Conservation (phyloP, 2,329 filamentous ascomycete species). For the Colletotrichum noveboracense region DNA sequence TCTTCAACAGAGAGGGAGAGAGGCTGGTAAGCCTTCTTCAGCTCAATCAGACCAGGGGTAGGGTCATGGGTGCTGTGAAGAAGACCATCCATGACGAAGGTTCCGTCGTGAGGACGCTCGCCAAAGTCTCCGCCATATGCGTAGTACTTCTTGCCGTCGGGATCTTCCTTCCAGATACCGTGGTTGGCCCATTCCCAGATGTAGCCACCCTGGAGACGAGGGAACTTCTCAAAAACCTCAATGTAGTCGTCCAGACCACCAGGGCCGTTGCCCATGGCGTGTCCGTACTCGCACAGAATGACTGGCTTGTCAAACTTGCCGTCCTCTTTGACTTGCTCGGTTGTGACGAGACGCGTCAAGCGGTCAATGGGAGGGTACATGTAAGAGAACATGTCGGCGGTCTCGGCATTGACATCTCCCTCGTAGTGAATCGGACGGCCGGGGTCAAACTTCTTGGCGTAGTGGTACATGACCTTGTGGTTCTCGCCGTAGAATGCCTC, state of each 20-base stretch:
- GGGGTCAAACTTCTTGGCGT: constrained; percentile 61
- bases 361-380: constrained; percentile 67
- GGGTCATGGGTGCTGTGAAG: constrained; percentile 58
- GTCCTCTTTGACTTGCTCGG: constrained; percentile 45
- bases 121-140: constrained; percentile 69
- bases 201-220: constrained; percentile 69
- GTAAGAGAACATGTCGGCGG: constrained; percentile 69
- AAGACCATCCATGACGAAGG: constrained; percentile 68
- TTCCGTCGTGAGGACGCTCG: constrained; percentile 63
- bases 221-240: constrained; percentile 64
- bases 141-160: constrained; percentile 51
- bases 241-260: constrained; percentile 74
- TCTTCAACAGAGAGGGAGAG: constrained; percentile 45
- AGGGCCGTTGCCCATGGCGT: constrained; percentile 78
- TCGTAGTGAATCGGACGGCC: constrained; percentile 71
- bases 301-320: constrained; percentile 61
- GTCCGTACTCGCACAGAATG: constrained; percentile 62
- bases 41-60: constrained; percentile 60
- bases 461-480: constrained; percentile 71
- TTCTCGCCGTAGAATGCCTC: constrained; percentile 76
- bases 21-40: constrained; percentile 63
- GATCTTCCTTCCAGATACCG: constrained; percentile 54
- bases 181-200: constrained; percentile 73
- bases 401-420: constrained; percentile 62
- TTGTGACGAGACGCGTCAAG: constrained; percentile 50